A percentile compares a stretch with the other conserved stretches of the same genome.
Conservation (phyloP, 2,329 filamentous ascomycete species). For the Arthrinium phaeospermum region DNA sequence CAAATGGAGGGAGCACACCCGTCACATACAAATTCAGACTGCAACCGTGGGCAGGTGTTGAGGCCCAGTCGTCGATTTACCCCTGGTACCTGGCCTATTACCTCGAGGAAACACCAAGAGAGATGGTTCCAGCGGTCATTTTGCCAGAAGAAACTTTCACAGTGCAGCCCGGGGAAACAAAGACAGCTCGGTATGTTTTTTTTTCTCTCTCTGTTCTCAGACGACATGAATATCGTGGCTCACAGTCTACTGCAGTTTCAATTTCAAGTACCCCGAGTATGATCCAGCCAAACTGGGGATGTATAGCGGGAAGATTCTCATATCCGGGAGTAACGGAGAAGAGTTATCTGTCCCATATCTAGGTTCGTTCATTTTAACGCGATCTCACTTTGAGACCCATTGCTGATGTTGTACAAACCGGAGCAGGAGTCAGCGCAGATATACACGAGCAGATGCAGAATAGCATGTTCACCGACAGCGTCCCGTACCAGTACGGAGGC, state of each 20-base stretch:
- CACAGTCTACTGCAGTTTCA: conserved; percentile 26
- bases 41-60: conserved; percentile 41
- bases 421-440: conserved; percentile 29
- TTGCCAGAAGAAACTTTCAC: conserved; percentile 28
- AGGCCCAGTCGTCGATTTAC: conserved; percentile 28
- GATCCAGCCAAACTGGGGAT: conserved; percentile 34
- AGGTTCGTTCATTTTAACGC: conserved; percentile 21
- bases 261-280: conserved; percentile 34
- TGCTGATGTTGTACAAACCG: not conserved
- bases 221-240: not conserved
- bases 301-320: conserved; percentile 39
- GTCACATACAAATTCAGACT: conserved; percentile 38
- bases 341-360: conserved; percentile 37
- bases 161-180: conserved; percentile 30
- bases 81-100: conserved; percentile 28
- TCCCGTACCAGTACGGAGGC: conserved; percentile 3
- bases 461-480: conserved; percentile 16
- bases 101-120: conserved; percentile 26
- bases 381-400: too few species aligned
- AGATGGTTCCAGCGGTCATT: conserved; percentile 26
- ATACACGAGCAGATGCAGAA: conserved; percentile 23
- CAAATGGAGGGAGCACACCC: conserved; percentile 39
- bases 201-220: too few species aligned
- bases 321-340: conserved; percentile 37
- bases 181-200: conserved; percentile 27